Conservation (phyloP, 305 asterid species). For the Fraxinus albicans region DNA sequence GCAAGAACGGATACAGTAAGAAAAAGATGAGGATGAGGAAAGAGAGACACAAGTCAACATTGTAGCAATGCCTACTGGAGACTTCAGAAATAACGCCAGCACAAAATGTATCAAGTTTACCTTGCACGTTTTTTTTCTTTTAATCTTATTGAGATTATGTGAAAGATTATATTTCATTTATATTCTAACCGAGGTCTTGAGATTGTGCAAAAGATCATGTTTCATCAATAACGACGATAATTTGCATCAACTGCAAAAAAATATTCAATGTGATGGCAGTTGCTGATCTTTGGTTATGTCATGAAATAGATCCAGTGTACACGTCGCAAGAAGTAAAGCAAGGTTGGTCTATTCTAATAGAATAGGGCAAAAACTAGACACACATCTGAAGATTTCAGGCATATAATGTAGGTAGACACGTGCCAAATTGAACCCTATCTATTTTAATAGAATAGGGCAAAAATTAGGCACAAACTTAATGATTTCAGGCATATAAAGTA, state of each 20-base stretch:
- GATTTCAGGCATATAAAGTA: neutral
- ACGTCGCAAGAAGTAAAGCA: neutral
- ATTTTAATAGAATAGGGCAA: neutral
- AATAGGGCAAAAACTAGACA: neutral
- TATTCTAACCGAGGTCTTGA: neutral
- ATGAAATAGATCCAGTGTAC: neutral
- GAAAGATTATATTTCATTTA: neutral
- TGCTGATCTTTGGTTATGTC: neutral
- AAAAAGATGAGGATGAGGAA: constrained; percentile 10
- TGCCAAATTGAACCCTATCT: neutral
- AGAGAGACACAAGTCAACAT: neutral
- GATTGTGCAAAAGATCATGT: neutral
- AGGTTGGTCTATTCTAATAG: neutral
- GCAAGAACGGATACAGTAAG: constrained; percentile 14
- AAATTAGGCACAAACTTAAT: neutral
- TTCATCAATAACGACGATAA: neutral
- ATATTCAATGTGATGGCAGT: neutral
- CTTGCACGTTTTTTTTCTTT: neutral
- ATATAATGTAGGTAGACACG: neutral
- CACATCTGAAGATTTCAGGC: neutral
- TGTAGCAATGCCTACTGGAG: neutral
- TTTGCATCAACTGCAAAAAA: neutral
- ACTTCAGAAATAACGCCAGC: neutral
- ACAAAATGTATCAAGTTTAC: neutral
- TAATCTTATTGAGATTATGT: neutral